Evolutionary conservation across 768 basidiomycete genomes (phyloP).

Genomic region (Collybia mongolica): DNA sequence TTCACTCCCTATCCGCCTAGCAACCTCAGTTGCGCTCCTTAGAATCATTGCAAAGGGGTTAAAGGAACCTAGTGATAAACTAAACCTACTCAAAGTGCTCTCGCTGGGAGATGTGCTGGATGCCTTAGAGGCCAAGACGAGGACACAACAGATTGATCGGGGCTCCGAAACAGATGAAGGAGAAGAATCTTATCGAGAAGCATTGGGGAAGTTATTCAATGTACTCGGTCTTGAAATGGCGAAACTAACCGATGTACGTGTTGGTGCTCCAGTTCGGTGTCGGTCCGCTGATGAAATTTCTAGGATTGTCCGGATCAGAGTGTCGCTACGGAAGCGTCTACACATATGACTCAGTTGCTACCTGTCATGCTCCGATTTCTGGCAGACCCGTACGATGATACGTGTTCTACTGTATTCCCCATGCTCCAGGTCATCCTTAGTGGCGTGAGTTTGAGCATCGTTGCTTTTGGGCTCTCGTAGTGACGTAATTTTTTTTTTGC

Average conservation of each 20-base stretch:
- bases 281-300: neutral
- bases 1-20: slow-evolving; percentile 76
- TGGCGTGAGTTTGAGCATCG: slow-evolving; percentile 51
- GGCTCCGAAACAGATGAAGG: slow-evolving; percentile 81
- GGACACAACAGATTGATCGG: slow-evolving; percentile 60
- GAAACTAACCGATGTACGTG: slow-evolving; percentile 77
- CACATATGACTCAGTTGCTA: slow-evolving; percentile 63
- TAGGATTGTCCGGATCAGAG: slow-evolving; percentile 64
- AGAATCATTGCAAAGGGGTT: slow-evolving; percentile 91
- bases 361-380: slow-evolving; percentile 87
- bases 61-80: slow-evolving; percentile 86
- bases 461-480: neutral
- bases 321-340: slow-evolving; percentile 61
- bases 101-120: slow-evolving; percentile 81
- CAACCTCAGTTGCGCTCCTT: slow-evolving; percentile 76
- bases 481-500: slow-evolving; percentile 3
- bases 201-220: slow-evolving; percentile 82
- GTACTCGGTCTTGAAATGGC: slow-evolving; percentile 78
- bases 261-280: slow-evolving; percentile 17
- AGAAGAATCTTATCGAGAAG: slow-evolving; percentile 86
- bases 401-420: slow-evolving; percentile 81
- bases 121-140: slow-evolving; percentile 76
- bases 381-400: slow-evolving; percentile 89
- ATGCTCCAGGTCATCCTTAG: slow-evolving; percentile 73
- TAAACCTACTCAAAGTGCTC: slow-evolving; percentile 87